A percentile compares a stretch with the other conserved stretches of the same genome.
These are phyloP conservation scores for Cocos nucifera DNA, from an alignment of 176 grass and related monocot genomes.

Conservation along the genomic window DNA sequence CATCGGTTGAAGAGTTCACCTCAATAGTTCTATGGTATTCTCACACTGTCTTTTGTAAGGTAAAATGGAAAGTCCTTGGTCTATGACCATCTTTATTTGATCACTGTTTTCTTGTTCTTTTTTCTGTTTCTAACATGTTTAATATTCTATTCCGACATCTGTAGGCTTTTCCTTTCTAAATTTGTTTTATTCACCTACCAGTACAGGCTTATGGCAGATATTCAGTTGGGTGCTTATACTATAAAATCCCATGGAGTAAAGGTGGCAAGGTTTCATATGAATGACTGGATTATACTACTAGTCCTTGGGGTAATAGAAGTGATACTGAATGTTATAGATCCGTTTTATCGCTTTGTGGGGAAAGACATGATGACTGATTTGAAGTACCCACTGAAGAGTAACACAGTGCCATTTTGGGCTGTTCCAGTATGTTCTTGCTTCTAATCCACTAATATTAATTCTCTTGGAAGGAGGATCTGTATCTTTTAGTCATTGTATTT, in stretches of 20 bases:
- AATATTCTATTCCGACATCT: too few species aligned
- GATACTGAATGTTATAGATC: conserved; percentile 58
- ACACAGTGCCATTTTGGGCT: conserved; percentile 66
- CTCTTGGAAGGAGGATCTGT: too few species aligned
- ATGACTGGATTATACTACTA: conserved; percentile 65
- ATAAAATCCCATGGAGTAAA: conserved; percentile 47
- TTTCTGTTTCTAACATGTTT: too few species aligned
- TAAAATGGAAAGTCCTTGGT: too few species aligned
- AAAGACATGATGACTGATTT: conserved; percentile 62
- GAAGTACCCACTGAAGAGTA: conserved; percentile 51
- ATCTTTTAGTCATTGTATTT: conserved; percentile 1
- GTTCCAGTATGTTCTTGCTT: conserved; percentile 40
- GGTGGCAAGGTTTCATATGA: conserved; percentile 51
- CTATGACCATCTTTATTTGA: too few species aligned
- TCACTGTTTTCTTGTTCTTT: too few species aligned
- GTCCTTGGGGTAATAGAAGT: conserved; percentile 36
- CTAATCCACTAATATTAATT: background rate
- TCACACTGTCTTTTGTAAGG: too few species aligned
- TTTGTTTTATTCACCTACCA: too few species aligned
- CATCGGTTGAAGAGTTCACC: too few species aligned
- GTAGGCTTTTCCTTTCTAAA: too few species aligned
- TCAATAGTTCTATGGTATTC: too few species aligned
- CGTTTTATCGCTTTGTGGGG: conserved; percentile 68
- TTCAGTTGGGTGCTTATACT: conserved; percentile 43
- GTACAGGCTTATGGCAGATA: conserved; percentile 32